Base-by-base conservation (phyloP, 495 filamentous ascomycete genomes). In the Penicillium herquei region DNA sequence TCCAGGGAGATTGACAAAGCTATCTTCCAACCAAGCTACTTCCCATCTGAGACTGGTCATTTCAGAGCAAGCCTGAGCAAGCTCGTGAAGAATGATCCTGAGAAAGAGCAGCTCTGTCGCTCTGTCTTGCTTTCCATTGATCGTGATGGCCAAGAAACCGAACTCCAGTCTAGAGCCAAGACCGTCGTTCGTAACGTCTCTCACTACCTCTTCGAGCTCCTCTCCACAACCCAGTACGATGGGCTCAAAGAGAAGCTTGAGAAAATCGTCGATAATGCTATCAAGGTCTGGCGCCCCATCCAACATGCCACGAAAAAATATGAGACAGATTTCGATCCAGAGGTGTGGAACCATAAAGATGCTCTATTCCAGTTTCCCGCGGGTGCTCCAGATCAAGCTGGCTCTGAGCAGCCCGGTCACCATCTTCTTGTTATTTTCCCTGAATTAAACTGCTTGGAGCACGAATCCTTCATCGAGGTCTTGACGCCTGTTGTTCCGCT, bases 51-150 rank as follows among this genome's bases (percentile, higher is more conserved):
- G n/a, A 21, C 34, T 32, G 9, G 14, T 10, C 6, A 55, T 21
- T 32, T 63, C 14, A 50, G 57, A 43, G 30, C 55, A 11, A 41
- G 51, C 39, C 55, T 65, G 5, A 44, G 35, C 52, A 3, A 65
- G 5, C 59, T 63, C 16, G 65, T 61, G 3, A 39, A 51, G 17
- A 49, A 30, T 12, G 46, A 70, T 48, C 50, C 14, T 30, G 52
- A 70, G 50, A 66, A 66, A 51, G 63, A 67, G 55, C 45, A 55
- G 41, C 67, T 66, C 45, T 66, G 42, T 49, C 61, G 61, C 31
- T 54, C 61, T 3, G 21, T 71, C 8, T 49, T 67, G 26, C 61
- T 59, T 12, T 66, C 63, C 33, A 55, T 71, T 26, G 33, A 61
- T 39, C 39, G 16, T 11, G 51, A 17, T 33, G 43, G 16, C n/a